Conservation (phyloP, 2,329 filamentous ascomycete genomes). For the Phaeosphaeria sp. region DNA sequence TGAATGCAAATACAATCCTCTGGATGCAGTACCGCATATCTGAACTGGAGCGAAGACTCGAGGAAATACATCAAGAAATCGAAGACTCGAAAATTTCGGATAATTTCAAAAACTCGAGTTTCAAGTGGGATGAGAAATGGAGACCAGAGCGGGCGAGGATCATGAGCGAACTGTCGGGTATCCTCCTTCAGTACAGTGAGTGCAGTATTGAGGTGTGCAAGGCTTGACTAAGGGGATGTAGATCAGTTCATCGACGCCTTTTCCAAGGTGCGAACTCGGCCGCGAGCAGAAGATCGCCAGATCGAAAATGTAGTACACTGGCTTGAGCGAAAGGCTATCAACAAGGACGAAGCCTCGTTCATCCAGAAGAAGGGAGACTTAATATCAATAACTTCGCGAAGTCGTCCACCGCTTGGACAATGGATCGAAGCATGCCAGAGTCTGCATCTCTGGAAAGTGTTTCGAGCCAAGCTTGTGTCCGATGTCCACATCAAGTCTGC, state of each 20-base stretch:
- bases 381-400: constrained; percentile 22
- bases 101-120: constrained; percentile 16
- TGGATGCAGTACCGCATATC: constrained; percentile 31
- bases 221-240: constrained; percentile 3
- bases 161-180: constrained; percentile 19
- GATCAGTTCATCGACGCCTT: constrained; percentile 27
- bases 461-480: constrained; percentile 11
- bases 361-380: constrained; percentile 20
- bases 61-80: constrained; percentile 11
- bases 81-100: not conserved
- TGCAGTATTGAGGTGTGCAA: not conserved
- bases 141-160: constrained; percentile 12
- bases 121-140: constrained; percentile 18
- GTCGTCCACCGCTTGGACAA: constrained; percentile 12
- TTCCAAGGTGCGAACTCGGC: constrained; percentile 20
- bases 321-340: constrained; percentile 16
- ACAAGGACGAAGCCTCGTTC: constrained; percentile 11
- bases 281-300: constrained; percentile 17
- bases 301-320: constrained; percentile 19
- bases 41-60: constrained; percentile 17
- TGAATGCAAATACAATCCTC: constrained; percentile 33
- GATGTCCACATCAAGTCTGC: constrained; percentile 6
- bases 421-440: constrained; percentile 14
- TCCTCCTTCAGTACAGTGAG: constrained; percentile 27
- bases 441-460: constrained; percentile 10